Evolutionary conservation across 2,329 filamentous ascomycete genomes (phyloP), one percentile per base, ranked within the genome.

Genomic region (Aspergillus pseudoviridinutans): DNA sequence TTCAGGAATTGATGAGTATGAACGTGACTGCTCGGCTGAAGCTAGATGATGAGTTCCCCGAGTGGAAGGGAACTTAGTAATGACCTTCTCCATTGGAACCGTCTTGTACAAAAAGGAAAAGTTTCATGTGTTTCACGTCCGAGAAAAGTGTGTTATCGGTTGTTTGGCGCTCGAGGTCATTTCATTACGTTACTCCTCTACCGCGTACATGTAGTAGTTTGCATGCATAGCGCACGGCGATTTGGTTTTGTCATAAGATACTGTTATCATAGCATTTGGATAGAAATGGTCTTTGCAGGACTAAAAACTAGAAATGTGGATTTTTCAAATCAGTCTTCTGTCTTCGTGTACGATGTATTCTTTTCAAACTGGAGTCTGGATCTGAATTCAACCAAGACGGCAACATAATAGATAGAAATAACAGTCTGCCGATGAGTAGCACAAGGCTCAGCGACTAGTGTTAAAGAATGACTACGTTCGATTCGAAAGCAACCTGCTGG

Each of bases 1-100:
- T 97, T 51, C 94, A 99, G 79, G 94, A 99, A 78, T 77, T 99
- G 68, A 88, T 96, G 70, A 96, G 91, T 74, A 99, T 99, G 94
- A 99, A 99, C 74, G 91, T 99, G n/a, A 90, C 92, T 61, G 93
- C 96, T 58, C 83, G 90, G 57, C 80, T 99, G 76, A 90, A 93
- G 79, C 78, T 99, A 64, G 91, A 91, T 68, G 94, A 99, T 71
- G 91, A 97, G 77, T 99, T 99, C 74, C 92, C 92, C 4, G 74
- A 77, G 57, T 69, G 66, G 42, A 74, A 71, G 62, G 75, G 74
- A 28, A 67, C 67, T 52, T 76, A 66, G 58, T 38, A 38, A 17
- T 38, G 14, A 17, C 29, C 29, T 28, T 47, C 12, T 54, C 9
- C 12, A 53, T 41, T 49, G 44, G 3, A 7, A 47, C 22, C 32